Evolutionary conservation across 441 rosid genomes (phyloP).

Genomic region (Raphanus hybrid): DNA sequence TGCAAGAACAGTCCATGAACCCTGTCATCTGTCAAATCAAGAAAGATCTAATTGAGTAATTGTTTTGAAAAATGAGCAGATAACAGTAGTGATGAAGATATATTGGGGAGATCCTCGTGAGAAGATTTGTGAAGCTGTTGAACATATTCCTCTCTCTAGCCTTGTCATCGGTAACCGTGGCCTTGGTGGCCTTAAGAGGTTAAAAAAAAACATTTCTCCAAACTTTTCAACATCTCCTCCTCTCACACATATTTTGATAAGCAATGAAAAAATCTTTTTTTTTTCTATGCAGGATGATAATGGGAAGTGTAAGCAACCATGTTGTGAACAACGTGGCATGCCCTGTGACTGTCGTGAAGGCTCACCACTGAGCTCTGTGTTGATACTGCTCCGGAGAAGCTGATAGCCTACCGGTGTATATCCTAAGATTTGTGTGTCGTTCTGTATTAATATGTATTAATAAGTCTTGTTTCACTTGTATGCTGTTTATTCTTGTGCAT

Average conservation of each 20-base stretch:
- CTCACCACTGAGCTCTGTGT: conserved; percentile 32
- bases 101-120: conserved; percentile 96
- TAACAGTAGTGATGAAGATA: conserved; percentile 72
- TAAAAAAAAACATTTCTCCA: not conserved
- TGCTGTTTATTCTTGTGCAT: conserved; percentile 9
- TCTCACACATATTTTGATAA: not conserved
- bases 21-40: too few species aligned
- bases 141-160: conserved; percentile 71
- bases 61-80: conserved; percentile 41
- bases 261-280: not conserved
- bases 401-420: conserved; percentile 10
- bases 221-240: not conserved
- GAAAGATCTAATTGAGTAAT: too few species aligned
- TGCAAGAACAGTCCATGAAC: not conserved
- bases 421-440: not conserved
- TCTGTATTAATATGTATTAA: not conserved
- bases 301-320: conserved; percentile 95
- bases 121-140: conserved; percentile 86
- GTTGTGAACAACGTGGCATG: conserved; percentile 79
- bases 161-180: conserved; percentile 90
- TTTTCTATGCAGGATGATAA: conserved; percentile 59
- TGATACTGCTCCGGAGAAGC: conserved; percentile 14
- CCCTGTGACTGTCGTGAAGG: conserved; percentile 90
- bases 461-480: conserved; percentile 19
- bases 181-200: conserved; percentile 92